Evolutionary conservation across 768 basidiomycete genomes (phyloP).

Genomic region (Lactifluus pinguis): DNA sequence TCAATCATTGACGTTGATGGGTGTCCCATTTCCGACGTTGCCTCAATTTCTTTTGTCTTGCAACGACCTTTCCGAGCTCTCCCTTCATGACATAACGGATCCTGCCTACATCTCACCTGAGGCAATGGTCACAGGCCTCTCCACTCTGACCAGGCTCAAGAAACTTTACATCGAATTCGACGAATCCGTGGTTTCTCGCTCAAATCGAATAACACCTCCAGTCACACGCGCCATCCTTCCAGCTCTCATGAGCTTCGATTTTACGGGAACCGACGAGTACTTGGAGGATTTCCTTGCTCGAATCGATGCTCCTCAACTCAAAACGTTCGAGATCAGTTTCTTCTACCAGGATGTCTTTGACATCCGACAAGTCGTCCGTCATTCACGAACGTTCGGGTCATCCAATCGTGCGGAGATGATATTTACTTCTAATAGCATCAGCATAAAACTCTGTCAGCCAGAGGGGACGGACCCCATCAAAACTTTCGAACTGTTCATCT

Average conservation of each 20-base stretch:
- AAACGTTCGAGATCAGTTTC: background rate
- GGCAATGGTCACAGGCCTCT: background rate
- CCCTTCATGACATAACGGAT: background rate
- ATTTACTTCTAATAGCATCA: too few species aligned
- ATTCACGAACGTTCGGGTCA: too few species aligned
- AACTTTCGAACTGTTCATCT: too few species aligned
- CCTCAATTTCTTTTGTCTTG: background rate
- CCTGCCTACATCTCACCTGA: background rate
- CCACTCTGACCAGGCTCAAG: background rate
- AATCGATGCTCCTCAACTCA: background rate
- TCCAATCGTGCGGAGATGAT: background rate
- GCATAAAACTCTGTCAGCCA: too few species aligned
- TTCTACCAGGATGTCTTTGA: background rate
- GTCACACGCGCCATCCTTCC: background rate
- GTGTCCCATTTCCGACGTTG: background rate
- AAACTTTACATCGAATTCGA: background rate
- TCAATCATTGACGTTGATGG: background rate
- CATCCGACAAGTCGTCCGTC: background rate
- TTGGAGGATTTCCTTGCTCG: background rate
- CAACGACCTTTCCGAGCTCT: background rate
- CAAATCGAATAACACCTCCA: background rate
- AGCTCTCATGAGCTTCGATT: background rate
- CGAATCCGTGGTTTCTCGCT: background rate
- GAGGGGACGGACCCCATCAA: too few species aligned
- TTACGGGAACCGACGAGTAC: background rate